Conservation (phyloP, 208 protist species). For the Acanthamoeba lenticulata region DNA sequence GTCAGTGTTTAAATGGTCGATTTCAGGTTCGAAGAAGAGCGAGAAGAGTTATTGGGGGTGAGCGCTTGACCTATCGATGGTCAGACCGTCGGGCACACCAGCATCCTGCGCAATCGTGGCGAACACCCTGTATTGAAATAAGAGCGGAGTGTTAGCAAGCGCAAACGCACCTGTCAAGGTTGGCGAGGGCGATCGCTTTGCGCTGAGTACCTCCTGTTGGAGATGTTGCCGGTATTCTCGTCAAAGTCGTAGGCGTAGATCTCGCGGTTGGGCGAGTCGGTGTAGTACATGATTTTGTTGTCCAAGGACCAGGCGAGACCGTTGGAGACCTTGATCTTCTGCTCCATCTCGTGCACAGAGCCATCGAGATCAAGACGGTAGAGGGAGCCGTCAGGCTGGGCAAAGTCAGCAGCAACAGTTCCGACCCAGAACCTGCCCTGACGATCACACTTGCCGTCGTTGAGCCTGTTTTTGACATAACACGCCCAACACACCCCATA, state of each 20-base stretch:
- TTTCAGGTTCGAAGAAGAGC: background rate
- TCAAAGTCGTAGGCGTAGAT: conserved; percentile 51
- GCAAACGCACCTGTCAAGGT: background rate
- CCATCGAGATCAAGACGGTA: conserved; percentile 30
- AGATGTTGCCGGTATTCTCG: conserved; percentile 48
- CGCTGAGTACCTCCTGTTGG: background rate
- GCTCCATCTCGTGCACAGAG: conserved; percentile 47
- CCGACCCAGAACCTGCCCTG: conserved; percentile 45
- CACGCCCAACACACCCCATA: too few relatives aligned
- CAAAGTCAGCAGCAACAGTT: conserved; percentile 6
- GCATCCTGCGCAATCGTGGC: background rate
- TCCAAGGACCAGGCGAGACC: conserved; percentile 35
- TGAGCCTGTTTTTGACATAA: conserved; percentile 31
- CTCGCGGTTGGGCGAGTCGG: conserved; percentile 1
- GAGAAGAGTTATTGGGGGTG: background rate
- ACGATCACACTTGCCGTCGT: conserved; percentile 51
- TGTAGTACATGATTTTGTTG: conserved; percentile 57
- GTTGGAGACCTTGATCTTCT: conserved; percentile 37
- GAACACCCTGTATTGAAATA: background rate
- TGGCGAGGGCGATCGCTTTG: background rate
- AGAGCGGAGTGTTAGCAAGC: background rate
- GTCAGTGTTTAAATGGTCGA: background rate
- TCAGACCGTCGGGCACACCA: conserved; percentile 17
- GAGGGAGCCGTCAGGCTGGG: conserved; percentile 2
- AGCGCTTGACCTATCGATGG: background rate